phyloP scores from a whole-genome alignment of 768 basidiomycete species.

The Fibroporia radiculosa region DNA sequence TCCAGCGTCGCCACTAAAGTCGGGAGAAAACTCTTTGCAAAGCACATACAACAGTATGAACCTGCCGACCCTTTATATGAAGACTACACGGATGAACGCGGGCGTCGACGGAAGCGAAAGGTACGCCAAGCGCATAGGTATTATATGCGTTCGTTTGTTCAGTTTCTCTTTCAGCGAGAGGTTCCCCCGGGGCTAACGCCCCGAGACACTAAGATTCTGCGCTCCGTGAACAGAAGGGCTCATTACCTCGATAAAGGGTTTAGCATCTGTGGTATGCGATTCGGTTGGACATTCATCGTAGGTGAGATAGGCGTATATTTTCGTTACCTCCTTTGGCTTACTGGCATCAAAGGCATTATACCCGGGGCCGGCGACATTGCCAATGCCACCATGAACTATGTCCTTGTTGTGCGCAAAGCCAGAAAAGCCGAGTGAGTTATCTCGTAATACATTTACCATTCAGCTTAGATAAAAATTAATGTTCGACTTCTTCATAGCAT shows the following conservation, averaged over 20 bases:
- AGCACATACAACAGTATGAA: constrained; percentile 56
- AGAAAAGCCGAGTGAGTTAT: constrained; percentile 55
- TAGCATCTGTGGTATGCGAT: constrained; percentile 66
- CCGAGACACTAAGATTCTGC: constrained; percentile 69
- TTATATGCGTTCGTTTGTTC: too few relatives aligned
- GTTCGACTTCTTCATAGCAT: constrained; percentile 28
- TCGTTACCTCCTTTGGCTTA: background rate
- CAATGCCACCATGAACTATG: constrained; percentile 60
- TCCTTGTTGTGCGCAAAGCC: constrained; percentile 70
- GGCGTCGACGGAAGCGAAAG: constrained; percentile 50
- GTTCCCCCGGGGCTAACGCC: constrained; percentile 69
- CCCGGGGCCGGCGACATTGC: constrained; percentile 64
- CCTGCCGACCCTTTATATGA: constrained; percentile 76
- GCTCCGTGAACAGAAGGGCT: constrained; percentile 67
- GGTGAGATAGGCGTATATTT: constrained; percentile 25
- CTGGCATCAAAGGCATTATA: constrained; percentile 40
- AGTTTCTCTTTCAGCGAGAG: too few relatives aligned
- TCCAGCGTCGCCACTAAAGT: constrained; percentile 28
- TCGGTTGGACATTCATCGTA: constrained; percentile 84
- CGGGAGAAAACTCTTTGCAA: constrained; percentile 53
- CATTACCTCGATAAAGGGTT: constrained; percentile 88
- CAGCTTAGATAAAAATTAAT: too few relatives aligned
- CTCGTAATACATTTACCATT: background rate
- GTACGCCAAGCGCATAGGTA: constrained; percentile 30
- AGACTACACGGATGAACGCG: constrained; percentile 43